These are phyloP conservation scores for Lactuca saligna DNA, from an alignment of 129 eudicot species.

Conservation along the genomic window DNA sequence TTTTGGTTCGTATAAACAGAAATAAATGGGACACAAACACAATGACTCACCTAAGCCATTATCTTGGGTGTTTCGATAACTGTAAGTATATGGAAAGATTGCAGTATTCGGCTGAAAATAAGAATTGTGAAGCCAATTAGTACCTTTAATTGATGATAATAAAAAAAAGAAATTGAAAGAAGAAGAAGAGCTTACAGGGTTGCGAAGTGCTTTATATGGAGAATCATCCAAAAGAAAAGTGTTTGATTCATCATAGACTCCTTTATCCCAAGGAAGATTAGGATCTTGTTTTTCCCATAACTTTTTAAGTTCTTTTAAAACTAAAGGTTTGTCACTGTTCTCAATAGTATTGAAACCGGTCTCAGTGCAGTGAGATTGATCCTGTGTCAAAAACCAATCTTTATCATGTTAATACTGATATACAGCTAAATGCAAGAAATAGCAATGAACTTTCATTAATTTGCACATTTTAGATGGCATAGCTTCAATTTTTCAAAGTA, in stretches of 20 bases:
- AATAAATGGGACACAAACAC: not conserved
- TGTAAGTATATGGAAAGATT: slow-evolving; percentile 39
- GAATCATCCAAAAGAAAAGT: slow-evolving; percentile 82
- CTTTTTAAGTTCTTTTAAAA: slow-evolving; percentile 72
- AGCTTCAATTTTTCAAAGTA: too few species aligned
- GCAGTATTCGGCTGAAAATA: slow-evolving; percentile 45
- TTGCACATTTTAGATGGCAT: too few species aligned
- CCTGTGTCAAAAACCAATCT: slow-evolving; percentile 46
- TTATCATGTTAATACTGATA: slow-evolving; percentile 8
- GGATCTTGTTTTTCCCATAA: slow-evolving; percentile 71
- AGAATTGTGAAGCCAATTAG: slow-evolving; percentile 10
- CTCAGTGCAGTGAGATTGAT: slow-evolving; percentile 71
- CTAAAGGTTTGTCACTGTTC: slow-evolving; percentile 57
- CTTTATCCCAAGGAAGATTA: slow-evolving; percentile 70
- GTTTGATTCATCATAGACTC: slow-evolving; percentile 62
- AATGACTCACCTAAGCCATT: slow-evolving; percentile 36
- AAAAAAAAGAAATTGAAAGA: not conserved
- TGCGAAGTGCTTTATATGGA: slow-evolving; percentile 72
- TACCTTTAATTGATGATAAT: not conserved
- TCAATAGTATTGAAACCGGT: slow-evolving; percentile 61
- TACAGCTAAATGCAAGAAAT: too few species aligned
- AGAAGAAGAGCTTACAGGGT: slow-evolving; percentile 53
- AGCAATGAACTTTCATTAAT: too few species aligned
- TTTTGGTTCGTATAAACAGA: not conserved
- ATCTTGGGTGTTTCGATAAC: slow-evolving; percentile 33